Evolutionary conservation across 352 stramenopile genomes (phyloP).

Genomic region (Bremia lactucae): DNA sequence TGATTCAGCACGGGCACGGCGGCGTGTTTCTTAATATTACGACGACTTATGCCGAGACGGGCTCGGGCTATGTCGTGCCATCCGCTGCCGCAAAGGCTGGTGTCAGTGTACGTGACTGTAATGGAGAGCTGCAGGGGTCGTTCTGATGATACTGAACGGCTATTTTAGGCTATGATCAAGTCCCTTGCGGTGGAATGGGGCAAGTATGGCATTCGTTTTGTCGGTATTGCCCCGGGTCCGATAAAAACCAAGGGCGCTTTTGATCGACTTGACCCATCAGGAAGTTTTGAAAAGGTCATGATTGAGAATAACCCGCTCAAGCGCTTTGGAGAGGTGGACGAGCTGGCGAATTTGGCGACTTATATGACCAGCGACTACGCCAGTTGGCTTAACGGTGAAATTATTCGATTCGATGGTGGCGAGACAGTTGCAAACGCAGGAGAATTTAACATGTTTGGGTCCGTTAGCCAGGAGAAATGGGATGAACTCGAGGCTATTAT

Average conservation of each 20-base stretch:
- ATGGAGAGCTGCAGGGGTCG: constrained; percentile 2
- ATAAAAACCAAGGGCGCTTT: constrained; percentile 87
- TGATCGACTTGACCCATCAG: constrained; percentile 61
- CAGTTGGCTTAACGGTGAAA: constrained; percentile 74
- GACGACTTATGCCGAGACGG: constrained; percentile 90
- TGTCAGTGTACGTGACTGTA: constrained; percentile 50
- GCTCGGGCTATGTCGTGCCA: constrained; percentile 91
- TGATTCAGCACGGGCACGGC: constrained; percentile 61
- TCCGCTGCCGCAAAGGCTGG: constrained; percentile 92
- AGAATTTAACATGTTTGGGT: constrained; percentile 74
- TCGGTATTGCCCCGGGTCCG: constrained; percentile 93
- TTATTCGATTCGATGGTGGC: constrained; percentile 72
- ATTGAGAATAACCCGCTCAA: constrained; percentile 58
- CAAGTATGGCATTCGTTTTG: constrained; percentile 90
- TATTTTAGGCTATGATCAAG: constrained; percentile 87
- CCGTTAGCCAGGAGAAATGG: constrained; percentile 54
- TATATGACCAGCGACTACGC: constrained; percentile 77
- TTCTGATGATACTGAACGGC: constrained; percentile 12
- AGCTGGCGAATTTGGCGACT: constrained; percentile 66
- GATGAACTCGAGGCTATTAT: constrained; percentile 59
- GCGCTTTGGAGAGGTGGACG: constrained; percentile 64
- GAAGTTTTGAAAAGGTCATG: constrained; percentile 56
- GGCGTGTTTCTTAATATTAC: constrained; percentile 95
- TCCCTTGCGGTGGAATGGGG: constrained; percentile 95
- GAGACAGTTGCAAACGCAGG: constrained; percentile 64